These are phyloP conservation scores for Hypholoma sublateritium DNA, from an alignment of 768 basidiomycete species.

Conservation along the genomic window DNA sequence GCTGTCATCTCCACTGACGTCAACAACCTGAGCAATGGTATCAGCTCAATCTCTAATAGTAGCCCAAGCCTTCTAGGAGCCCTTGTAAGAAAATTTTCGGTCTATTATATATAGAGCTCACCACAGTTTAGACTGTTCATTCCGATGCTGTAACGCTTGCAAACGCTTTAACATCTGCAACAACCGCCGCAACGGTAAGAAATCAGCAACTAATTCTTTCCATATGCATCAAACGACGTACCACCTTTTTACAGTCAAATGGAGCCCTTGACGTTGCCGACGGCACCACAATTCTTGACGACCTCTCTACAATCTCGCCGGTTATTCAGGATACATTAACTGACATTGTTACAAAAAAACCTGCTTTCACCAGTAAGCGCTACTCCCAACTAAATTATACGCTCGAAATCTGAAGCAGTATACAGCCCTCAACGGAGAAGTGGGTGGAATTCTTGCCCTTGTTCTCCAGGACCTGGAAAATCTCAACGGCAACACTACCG, in stretches of 20 bases:
- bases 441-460: conserved; percentile 28
- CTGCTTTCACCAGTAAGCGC: conserved; percentile 17
- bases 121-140: background rate
- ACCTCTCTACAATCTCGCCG: conserved; percentile 25
- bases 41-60: background rate
- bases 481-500: conserved; percentile 19
- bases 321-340: conserved; percentile 23
- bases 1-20: background rate
- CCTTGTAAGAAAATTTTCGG: background rate
- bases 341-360: conserved; percentile 23
- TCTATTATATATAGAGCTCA: background rate
- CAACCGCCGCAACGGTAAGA: background rate
- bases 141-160: background rate
- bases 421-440: background rate
- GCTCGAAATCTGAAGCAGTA: background rate
- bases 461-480: conserved; percentile 26
- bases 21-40: background rate
- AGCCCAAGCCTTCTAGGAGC: background rate
- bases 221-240: background rate
- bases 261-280: conserved; percentile 12
- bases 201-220: background rate
- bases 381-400: background rate
- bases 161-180: background rate
- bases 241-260: background rate
- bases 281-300: conserved; percentile 20